Percentiles rank a stretch among this genome's conserved stretches.
Conservation (phyloP, 1,284 basidiomycete genomes). For the Cutaneotrichosporon cyanovorans region DNA sequence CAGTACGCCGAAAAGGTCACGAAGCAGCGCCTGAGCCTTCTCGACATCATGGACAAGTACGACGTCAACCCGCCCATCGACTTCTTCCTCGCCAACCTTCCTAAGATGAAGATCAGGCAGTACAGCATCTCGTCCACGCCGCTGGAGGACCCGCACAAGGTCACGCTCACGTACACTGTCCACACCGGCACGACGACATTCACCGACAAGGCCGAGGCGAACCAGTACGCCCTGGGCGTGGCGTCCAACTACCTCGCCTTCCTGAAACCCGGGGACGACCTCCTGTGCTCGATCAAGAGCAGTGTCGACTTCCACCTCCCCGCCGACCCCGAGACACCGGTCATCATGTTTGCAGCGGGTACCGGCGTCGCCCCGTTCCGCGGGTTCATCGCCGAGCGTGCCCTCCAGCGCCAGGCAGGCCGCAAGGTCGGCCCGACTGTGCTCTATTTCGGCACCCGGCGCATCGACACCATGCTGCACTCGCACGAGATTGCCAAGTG, state of each 20-base stretch:
- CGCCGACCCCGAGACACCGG: conserved; percentile 46
- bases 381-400: conserved; percentile 54
- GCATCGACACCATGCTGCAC: conserved; percentile 50
- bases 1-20: conserved; percentile 22
- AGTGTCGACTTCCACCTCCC: conserved; percentile 52
- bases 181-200: conserved; percentile 45
- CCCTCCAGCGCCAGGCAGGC: conserved; percentile 50
- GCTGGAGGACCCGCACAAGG: conserved; percentile 48
- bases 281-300: conserved; percentile 50
- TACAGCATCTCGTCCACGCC: conserved; percentile 51
- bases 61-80: conserved; percentile 42
- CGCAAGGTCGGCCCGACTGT: conserved; percentile 48
- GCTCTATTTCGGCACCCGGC: conserved; percentile 50
- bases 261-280: conserved; percentile 47
- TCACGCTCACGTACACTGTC: conserved; percentile 51
- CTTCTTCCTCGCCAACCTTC: conserved; percentile 15
- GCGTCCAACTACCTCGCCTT: conserved; percentile 51
- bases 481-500: conserved; percentile 49
- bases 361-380: conserved; percentile 53
- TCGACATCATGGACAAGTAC: conserved; percentile 45
- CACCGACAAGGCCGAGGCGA: conserved; percentile 7
- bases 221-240: conserved; percentile 48
- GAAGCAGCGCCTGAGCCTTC: conserved; percentile 46
- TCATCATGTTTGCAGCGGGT: conserved; percentile 53
- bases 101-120: conserved; percentile 20